Percentiles rank a stretch among this genome's conserved stretches.
These are phyloP conservation scores for Podospora pseudocomata DNA, from an alignment of 495 filamentous ascomycete species.

Conservation along the genomic window DNA sequence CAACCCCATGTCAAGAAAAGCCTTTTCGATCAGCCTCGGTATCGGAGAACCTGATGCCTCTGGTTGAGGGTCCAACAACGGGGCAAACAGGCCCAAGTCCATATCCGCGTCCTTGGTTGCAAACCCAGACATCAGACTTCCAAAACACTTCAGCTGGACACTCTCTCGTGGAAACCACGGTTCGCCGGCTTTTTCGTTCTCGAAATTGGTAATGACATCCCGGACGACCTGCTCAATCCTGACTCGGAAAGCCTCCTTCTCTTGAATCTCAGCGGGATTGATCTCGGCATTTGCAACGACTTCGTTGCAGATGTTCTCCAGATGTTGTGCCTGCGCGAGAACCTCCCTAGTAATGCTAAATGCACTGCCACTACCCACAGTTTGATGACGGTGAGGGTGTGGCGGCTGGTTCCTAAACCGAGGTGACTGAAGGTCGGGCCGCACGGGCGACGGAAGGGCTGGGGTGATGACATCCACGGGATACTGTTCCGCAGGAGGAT, in stretches of 20 bases:
- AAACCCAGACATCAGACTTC: conserved; percentile 70
- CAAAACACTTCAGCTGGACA: conserved; percentile 64
- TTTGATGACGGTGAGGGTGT: not conserved
- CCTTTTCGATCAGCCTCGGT: conserved; percentile 63
- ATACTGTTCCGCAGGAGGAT: not conserved
- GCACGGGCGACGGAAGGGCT: not conserved
- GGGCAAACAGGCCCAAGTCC: conserved; percentile 66
- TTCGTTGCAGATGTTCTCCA: conserved; percentile 43
- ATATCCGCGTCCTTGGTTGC: conserved; percentile 71
- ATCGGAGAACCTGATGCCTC: conserved; percentile 52
- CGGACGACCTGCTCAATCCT: conserved; percentile 55
- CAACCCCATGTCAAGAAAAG: conserved; percentile 63
- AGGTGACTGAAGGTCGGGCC: not conserved
- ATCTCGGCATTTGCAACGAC: conserved; percentile 48
- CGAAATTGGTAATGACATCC: conserved; percentile 49
- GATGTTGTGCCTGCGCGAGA: conserved; percentile 37
- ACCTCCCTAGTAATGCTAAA: not conserved
- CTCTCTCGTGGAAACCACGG: conserved; percentile 42
- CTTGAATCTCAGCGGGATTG: conserved; percentile 47
- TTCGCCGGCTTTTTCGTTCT: conserved; percentile 35
- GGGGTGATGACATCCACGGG: not conserved
- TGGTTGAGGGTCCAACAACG: conserved; percentile 46
- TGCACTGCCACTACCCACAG: not conserved
- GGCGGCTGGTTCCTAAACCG: not conserved
- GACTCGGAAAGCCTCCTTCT: conserved; percentile 61